A percentile compares a stretch with the other conserved stretches of the same genome.
These are phyloP conservation scores for Cyclotella choctawhatcheeana DNA, from an alignment of 108 stramenopile species.

Conservation along the genomic window DNA sequence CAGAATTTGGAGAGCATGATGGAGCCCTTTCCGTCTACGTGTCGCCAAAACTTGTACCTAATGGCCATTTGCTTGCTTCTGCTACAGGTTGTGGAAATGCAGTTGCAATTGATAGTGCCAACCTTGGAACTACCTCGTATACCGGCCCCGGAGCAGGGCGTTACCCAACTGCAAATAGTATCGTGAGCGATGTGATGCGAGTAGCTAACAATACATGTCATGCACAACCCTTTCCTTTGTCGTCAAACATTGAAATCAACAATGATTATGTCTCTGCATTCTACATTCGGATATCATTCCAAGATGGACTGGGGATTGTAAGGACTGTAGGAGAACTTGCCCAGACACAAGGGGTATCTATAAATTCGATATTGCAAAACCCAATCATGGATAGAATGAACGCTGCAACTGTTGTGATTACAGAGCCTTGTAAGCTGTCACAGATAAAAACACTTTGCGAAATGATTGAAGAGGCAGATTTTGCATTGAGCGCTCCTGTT, in stretches of 20 bases:
- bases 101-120: constrained; percentile 71
- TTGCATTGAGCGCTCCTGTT: constrained; percentile 54
- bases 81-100: constrained; percentile 79
- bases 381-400: constrained; percentile 76
- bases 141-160: constrained; percentile 92
- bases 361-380: constrained; percentile 84
- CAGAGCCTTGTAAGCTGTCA: constrained; percentile 65
- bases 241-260: constrained; percentile 60
- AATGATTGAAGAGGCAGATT: constrained; percentile 61
- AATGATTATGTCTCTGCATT: constrained; percentile 73
- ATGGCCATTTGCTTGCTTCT: constrained; percentile 64
- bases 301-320: constrained; percentile 83
- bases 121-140: constrained; percentile 76
- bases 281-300: constrained; percentile 88
- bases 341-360: constrained; percentile 78
- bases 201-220: constrained; percentile 63
- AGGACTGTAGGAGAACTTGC: constrained; percentile 80
- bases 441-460: constrained; percentile 63
- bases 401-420: constrained; percentile 85
- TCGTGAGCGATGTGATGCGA: constrained; percentile 89
- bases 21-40: constrained; percentile 83
- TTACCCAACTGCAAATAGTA: constrained; percentile 94
- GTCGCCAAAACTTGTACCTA: constrained; percentile 80
- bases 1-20: constrained; percentile 64
- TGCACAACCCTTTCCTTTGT: constrained; percentile 40